Conservation (phyloP, 2,329 filamentous ascomycete species). For the Neopestalotiopsis sp. region DNA sequence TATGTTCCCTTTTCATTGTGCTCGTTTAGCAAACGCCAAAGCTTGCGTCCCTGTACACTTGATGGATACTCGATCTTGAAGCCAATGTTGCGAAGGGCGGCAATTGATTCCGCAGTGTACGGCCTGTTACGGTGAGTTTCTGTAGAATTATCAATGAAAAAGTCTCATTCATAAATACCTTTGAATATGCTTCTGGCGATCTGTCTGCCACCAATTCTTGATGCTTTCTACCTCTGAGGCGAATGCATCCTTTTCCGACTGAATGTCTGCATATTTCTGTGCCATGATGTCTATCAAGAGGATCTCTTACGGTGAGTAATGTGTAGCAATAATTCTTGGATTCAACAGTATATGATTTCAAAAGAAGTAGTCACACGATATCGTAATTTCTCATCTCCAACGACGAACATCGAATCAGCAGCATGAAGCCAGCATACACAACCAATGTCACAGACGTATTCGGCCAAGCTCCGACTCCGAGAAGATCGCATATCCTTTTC, state of each 20-base stretch:
- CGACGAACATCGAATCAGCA: neutral
- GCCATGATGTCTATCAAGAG: constrained; percentile 13
- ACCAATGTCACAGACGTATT: neutral
- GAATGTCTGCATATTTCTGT: constrained; percentile 18
- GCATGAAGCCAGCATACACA: neutral
- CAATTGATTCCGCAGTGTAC: constrained; percentile 23
- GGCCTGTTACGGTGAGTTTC: constrained; percentile 3
- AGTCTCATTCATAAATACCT: constrained; percentile 6
- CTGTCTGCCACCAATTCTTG: constrained; percentile 23
- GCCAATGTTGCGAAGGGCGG: constrained; percentile 22
- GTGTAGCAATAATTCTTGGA: neutral
- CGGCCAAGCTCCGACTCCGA: neutral
- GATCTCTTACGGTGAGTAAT: neutral
- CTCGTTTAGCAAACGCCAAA: constrained; percentile 22
- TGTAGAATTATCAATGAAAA: neutral
- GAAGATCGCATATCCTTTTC: neutral
- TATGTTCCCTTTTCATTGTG: constrained; percentile 23
- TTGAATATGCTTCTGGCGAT: constrained; percentile 24
- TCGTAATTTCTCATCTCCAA: neutral
- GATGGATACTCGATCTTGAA: constrained; percentile 22
- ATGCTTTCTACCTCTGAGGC: constrained; percentile 20
- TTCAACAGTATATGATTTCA: too few relatives aligned
- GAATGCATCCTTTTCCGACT: constrained; percentile 21
- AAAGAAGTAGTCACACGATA: neutral
- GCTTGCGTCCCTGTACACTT: constrained; percentile 22